Evolutionary conservation across 1,284 basidiomycete genomes (phyloP).

Genomic region (Fomes fomentarius): DNA sequence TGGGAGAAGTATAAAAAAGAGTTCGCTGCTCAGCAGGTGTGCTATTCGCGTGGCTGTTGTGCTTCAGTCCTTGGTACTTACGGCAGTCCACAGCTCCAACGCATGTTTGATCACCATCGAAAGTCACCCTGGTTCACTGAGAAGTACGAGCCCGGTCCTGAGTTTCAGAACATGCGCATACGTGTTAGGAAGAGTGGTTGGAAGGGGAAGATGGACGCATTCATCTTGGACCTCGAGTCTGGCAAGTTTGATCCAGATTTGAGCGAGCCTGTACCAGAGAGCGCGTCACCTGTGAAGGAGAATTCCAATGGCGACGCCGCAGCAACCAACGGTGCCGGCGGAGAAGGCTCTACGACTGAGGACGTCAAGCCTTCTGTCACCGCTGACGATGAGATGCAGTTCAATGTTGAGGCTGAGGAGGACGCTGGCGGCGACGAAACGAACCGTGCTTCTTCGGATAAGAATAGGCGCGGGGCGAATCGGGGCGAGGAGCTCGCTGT

Average conservation of each 20-base stretch:
- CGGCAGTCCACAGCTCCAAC: conserved; percentile 68
- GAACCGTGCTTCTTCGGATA: conserved; percentile 45
- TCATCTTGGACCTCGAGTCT: conserved; percentile 77
- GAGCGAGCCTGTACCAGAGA: conserved; percentile 55
- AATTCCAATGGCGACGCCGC: conserved; percentile 32
- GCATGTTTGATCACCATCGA: conserved; percentile 90
- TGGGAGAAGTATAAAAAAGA: conserved; percentile 95
- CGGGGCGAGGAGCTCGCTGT: conserved; percentile 79
- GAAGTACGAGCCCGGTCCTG: conserved; percentile 82
- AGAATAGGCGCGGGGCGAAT: conserved; percentile 61
- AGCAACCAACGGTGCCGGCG: conserved; percentile 35
- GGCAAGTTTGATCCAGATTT: conserved; percentile 83
- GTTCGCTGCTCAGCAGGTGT: conserved; percentile 82
- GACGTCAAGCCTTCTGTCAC: conserved; percentile 38
- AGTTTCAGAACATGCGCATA: conserved; percentile 68
- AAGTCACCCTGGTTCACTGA: conserved; percentile 94
- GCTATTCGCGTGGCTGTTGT: conserved; percentile 29
- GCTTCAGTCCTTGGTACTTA: not conserved
- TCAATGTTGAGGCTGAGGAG: conserved; percentile 70
- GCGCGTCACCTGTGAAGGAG: conserved; percentile 51
- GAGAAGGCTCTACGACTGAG: conserved; percentile 39
- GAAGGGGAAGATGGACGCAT: conserved; percentile 70
- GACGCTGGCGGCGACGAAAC: conserved; percentile 64
- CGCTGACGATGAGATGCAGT: conserved; percentile 47
- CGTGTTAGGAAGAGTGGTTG: conserved; percentile 83